Evolutionary conservation across 73 alveolate genomes (phyloP), one percentile per base, ranked within the genome.

Genomic region (Uronychia setigera): DNA sequence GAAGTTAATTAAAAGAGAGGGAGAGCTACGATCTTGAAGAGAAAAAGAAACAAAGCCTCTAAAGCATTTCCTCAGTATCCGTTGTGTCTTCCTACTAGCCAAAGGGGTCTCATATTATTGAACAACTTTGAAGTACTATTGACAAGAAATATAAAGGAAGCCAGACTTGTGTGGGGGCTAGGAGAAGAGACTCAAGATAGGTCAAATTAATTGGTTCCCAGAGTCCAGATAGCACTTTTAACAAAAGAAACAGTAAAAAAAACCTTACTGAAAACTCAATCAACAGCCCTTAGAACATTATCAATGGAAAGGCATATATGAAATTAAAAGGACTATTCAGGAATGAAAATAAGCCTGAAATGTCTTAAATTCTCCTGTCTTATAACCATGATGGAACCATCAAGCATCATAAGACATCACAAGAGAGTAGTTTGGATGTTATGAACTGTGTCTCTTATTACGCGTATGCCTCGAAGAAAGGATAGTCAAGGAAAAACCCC

Each of bases 381-480:
- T n/a, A n/a, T n/a, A n/a, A n/a, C n/a, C n/a, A n/a, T n/a, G n/a
- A n/a, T n/a, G n/a, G n/a, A n/a, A n/a, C n/a, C n/a, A n/a, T n/a
- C n/a, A 19, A 46, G 19, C 5, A 19, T 46, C 67, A 46, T 5
- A 19, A 46, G 5, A 19, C 67, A 5, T 19, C 67, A 46, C n/a
- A 46, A 5, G 5, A 46, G 67, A 46, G 67, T 5, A 19, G 67
- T n/a, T n/a, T n/a, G n/a, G n/a, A n/a, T n/a, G n/a, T n/a, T n/a
- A n/a, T n/a, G 19, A 77, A 77, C 60, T 25, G 27, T n/a, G 80
- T 86, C 26, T 13, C 81, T 1, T 76, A 79, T 27, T 86, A 76
- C 59, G 13, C 92, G 25, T 86, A 34, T 79, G 92, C 87, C 75
- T 78, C 92, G n/a, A 86, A 78, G 76, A 79, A 80, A n/a, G 92